Evolutionary conservation across 768 basidiomycete species (phyloP), one percentile per base, ranked within the genome.

Genomic region (Peribolospora kevripleyi): DNA sequence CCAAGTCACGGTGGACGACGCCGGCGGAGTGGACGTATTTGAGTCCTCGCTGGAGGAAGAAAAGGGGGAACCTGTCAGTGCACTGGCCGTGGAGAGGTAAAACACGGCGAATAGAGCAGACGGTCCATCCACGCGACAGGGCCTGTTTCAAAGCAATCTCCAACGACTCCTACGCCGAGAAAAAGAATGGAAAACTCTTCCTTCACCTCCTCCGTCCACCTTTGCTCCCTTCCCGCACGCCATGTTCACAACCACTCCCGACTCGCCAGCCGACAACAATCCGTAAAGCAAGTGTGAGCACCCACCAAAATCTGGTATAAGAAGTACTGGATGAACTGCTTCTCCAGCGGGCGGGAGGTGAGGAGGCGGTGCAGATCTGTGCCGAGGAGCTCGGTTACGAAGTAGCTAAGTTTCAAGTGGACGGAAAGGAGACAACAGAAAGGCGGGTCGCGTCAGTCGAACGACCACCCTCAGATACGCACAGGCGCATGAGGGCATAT

Each of bases 251-350:
- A 25, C 1, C 25, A 25, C 25, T 25, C 25, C 25, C 25, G 25
- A 25, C 25, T 25, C 25, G 25, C 25, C 25, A 25, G 25, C 25
- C 25, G 25, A 25, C 25, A 25, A 25, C 25, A 1, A 38, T 25
- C 47, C n/a, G 25, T 25, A 25, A 25, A 25, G 25, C 25, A 25
- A 25, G 25, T 25, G 25, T 25, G 25, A 25, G 9, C 40, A 70
- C 81, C 55, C 55, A 88, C 88, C 57, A 98, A 75, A 59, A 98
- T 98, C 69, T 98, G 93, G 71, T 98, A 98, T 38, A 98, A 72
- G 74, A 98, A 98, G 69, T 98, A 98, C 66, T 98, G 93, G 56
- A 97, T 97, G 69, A 98, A 98, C 67, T 98, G 93, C 73, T 98
- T 97, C 72, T 98, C 93, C 63, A 98, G 73, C 9, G 93, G 93